Evolutionary conservation across 129 eudicot species (phyloP).

Genomic region (Logfia minima): DNA sequence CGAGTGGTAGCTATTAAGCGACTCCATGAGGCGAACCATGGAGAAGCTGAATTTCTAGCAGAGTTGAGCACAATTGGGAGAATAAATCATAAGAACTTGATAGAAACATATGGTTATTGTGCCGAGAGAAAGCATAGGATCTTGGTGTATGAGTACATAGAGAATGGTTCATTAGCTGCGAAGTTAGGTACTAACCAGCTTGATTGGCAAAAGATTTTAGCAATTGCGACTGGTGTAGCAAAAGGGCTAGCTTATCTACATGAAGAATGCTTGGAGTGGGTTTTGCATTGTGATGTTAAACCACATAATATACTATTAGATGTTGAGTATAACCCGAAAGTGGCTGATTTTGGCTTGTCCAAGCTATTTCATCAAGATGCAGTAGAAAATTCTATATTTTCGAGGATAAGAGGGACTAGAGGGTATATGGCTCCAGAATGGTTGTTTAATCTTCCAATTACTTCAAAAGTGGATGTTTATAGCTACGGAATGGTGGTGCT

Average conservation of each 20-base stretch:
- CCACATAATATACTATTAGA: neutral
- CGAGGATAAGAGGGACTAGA: constrained; percentile 1
- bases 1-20: constrained; percentile 1
- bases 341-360: constrained; percentile 5
- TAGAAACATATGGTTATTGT: constrained; percentile 8
- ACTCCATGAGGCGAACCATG: neutral
- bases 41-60: constrained; percentile 7
- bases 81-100: constrained; percentile 4
- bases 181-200: neutral
- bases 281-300: neutral
- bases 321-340: neutral
- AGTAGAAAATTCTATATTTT: neutral
- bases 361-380: neutral
- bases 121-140: neutral
- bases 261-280: constrained; percentile 10
- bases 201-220: neutral
- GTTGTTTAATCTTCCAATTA: neutral
- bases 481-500: constrained; percentile 8
- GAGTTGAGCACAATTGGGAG: constrained; percentile 7
- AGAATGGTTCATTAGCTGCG: neutral
- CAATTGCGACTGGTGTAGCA: neutral
- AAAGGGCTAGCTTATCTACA: constrained; percentile 9
- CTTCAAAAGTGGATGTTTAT: constrained; percentile 8
- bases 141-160: constrained; percentile 10
- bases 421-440: constrained; percentile 8